Base-by-base conservation (phyloP, 108 stramenopile species). In the Parietichytrium sp. region DNA sequence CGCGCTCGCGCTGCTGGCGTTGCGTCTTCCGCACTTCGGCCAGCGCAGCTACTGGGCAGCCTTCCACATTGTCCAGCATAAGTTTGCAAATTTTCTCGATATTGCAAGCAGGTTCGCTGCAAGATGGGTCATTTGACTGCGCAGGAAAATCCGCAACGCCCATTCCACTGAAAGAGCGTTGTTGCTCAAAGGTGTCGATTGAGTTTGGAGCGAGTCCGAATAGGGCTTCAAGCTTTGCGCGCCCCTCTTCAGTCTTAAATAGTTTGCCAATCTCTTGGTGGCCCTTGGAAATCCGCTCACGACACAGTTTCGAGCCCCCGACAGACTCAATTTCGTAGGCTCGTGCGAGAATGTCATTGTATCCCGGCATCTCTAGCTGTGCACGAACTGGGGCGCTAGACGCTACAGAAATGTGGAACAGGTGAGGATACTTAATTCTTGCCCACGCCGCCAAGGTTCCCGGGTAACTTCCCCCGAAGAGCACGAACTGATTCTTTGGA, bases 401-500 rank as follows among this genome's bases (percentile, higher is more conserved):
- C 15, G 91, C 83, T 3, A 96, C 94, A 1, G 93, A 91, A 1
- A 91, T 94, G 45, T 82, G 55, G 77, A 96, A 89, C 53, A 93
- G 54, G 79, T 92, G 87, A 16, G 97, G 96, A 81, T 91, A 92
- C 82, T 95, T 90, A 48, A 93, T 55, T 3, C 93, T 89, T 20
- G 47, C 36, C 12, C 3, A 83, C n/a, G 83, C 92, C 0, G 93
- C 86, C 49, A 96, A 78, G 86, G 91, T 89, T 18, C 95, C 95
- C 8, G 95, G 94, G 87, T 96, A 96, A 20, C 86, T 87, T 4
- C 93, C 96, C 0, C 96, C 96, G 86, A 95, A 94, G 18, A 94
- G 93, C 27, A 96, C 87, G 93, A 90, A 91, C 47, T 82, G 55
- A 10, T 79, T 51, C 38, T 29, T 51, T 7, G 36, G 23, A 3